phyloP scores from a whole-genome alignment of 148 eudicot genomes.

The Chenopodium formosanum region DNA sequence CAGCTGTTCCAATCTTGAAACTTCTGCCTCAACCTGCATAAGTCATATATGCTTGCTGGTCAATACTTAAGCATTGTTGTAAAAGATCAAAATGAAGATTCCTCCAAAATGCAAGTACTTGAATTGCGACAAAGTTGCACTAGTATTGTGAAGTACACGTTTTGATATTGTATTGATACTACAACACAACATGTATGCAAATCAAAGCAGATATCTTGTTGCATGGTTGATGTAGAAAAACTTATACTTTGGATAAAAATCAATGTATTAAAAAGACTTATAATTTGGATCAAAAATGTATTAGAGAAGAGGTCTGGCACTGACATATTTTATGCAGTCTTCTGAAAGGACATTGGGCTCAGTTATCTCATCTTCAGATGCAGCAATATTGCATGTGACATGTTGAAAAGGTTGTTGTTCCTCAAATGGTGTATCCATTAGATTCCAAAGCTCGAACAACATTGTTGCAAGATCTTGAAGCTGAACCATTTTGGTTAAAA shows the following conservation, averaged over 20 bases:
- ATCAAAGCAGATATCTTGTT: background rate
- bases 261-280: no score
- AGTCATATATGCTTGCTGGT: background rate
- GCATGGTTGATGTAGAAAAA: background rate
- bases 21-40: conserved; percentile 71
- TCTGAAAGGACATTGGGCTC: conserved; percentile 51
- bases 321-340: conserved; percentile 50
- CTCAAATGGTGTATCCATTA: conserved; percentile 68
- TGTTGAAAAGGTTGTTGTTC: conserved; percentile 54
- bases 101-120: background rate
- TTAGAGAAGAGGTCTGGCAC: conserved; percentile 6
- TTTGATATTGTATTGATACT: background rate
- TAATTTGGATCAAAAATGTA: no score
- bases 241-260: background rate
- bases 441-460: conserved; percentile 65
- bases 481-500: conserved; percentile 21
- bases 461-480: conserved; percentile 62
- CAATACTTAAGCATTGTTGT: background rate
- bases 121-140: no score
- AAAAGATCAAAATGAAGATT: background rate
- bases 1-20: conserved; percentile 64
- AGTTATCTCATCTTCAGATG: conserved; percentile 59
- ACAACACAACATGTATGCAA: no score
- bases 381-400: conserved; percentile 59
- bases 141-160: no score